Evolutionary conservation across 148 eudicot genomes (phyloP).

Genomic region (Camellia sinensis): DNA sequence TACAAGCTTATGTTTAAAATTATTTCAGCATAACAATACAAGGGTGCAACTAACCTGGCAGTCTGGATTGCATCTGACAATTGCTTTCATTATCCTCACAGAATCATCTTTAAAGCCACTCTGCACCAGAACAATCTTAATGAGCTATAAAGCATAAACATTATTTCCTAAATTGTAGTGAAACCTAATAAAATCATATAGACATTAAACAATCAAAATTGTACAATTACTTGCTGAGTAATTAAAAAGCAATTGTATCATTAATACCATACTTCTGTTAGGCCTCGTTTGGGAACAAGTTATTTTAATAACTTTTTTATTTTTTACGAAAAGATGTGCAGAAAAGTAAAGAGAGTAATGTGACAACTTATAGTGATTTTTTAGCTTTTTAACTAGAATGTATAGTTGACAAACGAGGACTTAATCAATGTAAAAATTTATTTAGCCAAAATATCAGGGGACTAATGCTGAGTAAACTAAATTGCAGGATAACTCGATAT

Average conservation of each 20-base stretch:
- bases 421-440: no score
- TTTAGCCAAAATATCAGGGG: no score
- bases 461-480: background rate
- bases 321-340: no score
- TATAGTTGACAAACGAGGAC: no score
- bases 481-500: background rate
- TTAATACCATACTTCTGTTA: background rate
- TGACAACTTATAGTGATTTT: no score
- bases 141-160: background rate
- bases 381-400: no score
- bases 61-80: slow-evolving; percentile 43
- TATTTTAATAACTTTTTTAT: no score
- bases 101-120: slow-evolving; percentile 74
- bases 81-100: slow-evolving; percentile 52
- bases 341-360: no score
- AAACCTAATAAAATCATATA: background rate
- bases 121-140: slow-evolving; percentile 30
- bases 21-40: background rate
- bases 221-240: background rate
- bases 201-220: background rate
- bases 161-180: background rate
- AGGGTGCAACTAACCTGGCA: slow-evolving; percentile 60
- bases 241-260: background rate
- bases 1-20: background rate
- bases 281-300: no score